A percentile compares a stretch with the other conserved stretches of the same genome.
Evolutionary conservation across 2,329 filamentous ascomycete genomes (phyloP).

Genomic region (Fusarium concolor): DNA sequence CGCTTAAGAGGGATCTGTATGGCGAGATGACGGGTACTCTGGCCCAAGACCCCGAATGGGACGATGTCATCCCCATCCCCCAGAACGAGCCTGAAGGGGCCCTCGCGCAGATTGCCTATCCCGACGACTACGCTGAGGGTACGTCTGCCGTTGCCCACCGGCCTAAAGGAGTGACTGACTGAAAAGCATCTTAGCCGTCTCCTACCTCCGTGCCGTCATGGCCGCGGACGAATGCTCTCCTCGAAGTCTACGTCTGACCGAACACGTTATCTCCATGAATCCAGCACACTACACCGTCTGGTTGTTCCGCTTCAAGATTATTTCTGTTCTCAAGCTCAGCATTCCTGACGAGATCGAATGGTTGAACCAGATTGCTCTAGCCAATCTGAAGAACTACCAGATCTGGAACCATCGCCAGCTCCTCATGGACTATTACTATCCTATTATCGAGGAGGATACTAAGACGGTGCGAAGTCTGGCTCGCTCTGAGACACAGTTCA

Average conservation of each 20-base stretch:
- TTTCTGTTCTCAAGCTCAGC: conserved; percentile 74
- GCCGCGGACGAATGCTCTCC: conserved; percentile 84
- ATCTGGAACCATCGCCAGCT: conserved; percentile 86
- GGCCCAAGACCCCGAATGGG: conserved; percentile 79
- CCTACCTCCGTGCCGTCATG: conserved; percentile 95
- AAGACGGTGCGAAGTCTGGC: conserved; percentile 69
- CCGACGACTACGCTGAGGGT: conserved; percentile 87
- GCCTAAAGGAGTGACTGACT: conserved; percentile 37
- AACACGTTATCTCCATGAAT: conserved; percentile 91
- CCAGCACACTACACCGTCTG: conserved; percentile 98
- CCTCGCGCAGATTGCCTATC: conserved; percentile 92
- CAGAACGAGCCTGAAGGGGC: conserved; percentile 86
- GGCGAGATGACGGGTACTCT: conserved; percentile 59
- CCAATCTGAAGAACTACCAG: conserved; percentile 97
- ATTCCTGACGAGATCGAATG: conserved; percentile 81
- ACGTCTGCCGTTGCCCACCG: conserved; percentile 41
- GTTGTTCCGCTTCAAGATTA: conserved; percentile 88
- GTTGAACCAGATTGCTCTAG: conserved; percentile 85
- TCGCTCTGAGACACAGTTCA: conserved; percentile 77
- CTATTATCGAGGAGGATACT: conserved; percentile 68
- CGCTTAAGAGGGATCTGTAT: conserved; percentile 64
- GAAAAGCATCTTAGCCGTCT: conserved; percentile 71
- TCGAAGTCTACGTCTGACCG: conserved; percentile 82
- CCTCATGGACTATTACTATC: conserved; percentile 69
- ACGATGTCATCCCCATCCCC: conserved; percentile 84